Conservation (phyloP, 805 yeast species). For the Blastobotrys americana region DNA sequence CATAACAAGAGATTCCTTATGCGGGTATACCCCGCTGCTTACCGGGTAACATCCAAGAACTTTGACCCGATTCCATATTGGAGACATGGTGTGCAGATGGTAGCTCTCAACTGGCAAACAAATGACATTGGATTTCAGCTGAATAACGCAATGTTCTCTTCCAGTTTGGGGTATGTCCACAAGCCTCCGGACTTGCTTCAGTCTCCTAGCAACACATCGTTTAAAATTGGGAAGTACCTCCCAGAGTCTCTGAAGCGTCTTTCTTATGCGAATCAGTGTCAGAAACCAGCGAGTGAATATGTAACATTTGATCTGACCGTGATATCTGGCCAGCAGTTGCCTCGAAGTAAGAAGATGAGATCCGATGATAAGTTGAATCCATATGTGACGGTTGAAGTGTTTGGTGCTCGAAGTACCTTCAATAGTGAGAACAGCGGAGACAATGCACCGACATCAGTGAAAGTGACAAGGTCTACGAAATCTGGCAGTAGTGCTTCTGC, state of each 20-base stretch:
- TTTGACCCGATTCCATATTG: slow-evolving; percentile 75
- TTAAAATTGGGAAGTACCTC: neutral
- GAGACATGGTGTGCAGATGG: slow-evolving; percentile 87
- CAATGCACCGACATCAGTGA: neutral
- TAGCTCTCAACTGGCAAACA: slow-evolving; percentile 95
- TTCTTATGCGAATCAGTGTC: neutral
- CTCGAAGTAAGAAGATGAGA: slow-evolving; percentile 53
- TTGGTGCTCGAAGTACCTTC: slow-evolving; percentile 37
- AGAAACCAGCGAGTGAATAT: neutral
- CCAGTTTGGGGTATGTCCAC: slow-evolving; percentile 66
- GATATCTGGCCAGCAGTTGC: slow-evolving; percentile 81
- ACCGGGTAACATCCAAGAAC: slow-evolving; percentile 70
- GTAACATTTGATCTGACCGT: slow-evolving; percentile 35
- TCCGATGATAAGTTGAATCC: slow-evolving; percentile 48
- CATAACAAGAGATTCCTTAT: slow-evolving; percentile 71
- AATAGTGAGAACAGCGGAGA: too few species aligned
- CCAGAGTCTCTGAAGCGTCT: slow-evolving; percentile 1
- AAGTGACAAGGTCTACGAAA: too few species aligned
- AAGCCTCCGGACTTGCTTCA: slow-evolving; percentile 50
- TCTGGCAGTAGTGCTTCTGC: neutral
- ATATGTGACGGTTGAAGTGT: slow-evolving; percentile 51
- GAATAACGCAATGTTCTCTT: slow-evolving; percentile 72
- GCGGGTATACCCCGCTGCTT: slow-evolving; percentile 82
- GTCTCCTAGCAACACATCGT: neutral
- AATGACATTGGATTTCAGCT: slow-evolving; percentile 84